Percentiles rank a stretch among this genome's conserved stretches.
These are phyloP conservation scores for Trifolium subterraneum DNA, from an alignment of 306 rosid genomes.

Conservation along the genomic window DNA sequence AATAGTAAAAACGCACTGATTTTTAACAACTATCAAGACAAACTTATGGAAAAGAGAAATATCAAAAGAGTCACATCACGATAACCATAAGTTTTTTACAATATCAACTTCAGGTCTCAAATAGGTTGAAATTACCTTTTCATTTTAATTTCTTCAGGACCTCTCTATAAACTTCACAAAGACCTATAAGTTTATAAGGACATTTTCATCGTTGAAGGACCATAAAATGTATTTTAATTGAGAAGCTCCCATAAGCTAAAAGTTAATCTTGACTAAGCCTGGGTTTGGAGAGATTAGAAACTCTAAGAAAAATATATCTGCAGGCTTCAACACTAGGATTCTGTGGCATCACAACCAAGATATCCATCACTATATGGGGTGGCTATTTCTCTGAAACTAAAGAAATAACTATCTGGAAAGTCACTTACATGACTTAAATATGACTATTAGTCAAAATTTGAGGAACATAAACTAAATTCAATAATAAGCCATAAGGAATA, in stretches of 20 bases:
- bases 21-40: neutral
- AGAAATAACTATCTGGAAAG: neutral
- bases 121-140: slow-evolving; percentile 12
- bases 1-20: too few relatives aligned
- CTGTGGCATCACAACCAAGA: slow-evolving; percentile 6
- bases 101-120: neutral
- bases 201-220: neutral
- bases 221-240: neutral
- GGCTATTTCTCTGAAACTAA: neutral
- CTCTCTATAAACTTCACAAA: slow-evolving; percentile 1
- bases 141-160: neutral
- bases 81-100: neutral
- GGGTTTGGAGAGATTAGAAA: slow-evolving; percentile 11
- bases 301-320: neutral
- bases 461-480: slow-evolving; percentile 24
- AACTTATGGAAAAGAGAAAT: neutral
- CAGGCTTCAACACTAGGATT: slow-evolving; percentile 24
- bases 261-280: neutral
- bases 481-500: slow-evolving; percentile 15
- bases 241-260: slow-evolving; percentile 2
- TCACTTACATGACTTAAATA: slow-evolving; percentile 10
- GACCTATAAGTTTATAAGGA: slow-evolving; percentile 5
- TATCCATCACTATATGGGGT: neutral
- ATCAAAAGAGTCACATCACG: neutral
- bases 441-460: slow-evolving; percentile 12